Conservation (phyloP, 2,329 filamentous ascomycete species). For the Penicillium sp. region DNA sequence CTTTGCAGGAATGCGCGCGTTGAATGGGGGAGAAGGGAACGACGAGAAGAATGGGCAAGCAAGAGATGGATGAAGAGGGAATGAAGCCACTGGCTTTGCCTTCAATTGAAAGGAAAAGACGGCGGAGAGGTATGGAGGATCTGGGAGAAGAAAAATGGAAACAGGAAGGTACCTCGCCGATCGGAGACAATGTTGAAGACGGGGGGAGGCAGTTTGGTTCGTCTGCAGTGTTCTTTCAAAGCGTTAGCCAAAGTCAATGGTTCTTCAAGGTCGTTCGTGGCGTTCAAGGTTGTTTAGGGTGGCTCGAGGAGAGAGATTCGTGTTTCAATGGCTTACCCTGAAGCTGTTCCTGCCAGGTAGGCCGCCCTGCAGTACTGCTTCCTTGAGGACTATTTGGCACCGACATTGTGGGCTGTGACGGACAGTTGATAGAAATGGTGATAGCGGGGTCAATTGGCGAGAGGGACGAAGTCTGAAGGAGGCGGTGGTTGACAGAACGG, state of each 20-base stretch:
- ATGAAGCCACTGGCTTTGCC: neutral
- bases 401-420: constrained; percentile 26
- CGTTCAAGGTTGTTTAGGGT: neutral
- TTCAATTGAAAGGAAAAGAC: neutral
- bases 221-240: constrained; percentile 60
- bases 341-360: constrained; percentile 60
- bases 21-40: neutral
- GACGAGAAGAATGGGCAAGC: neutral
- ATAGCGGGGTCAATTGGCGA: constrained; percentile 14
- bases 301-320: neutral
- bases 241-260: constrained; percentile 12
- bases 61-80: neutral
- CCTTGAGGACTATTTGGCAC: constrained; percentile 27
- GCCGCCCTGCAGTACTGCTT: constrained; percentile 22
- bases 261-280: neutral
- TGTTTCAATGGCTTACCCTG: constrained; percentile 47
- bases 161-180: constrained; percentile 61
- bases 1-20: neutral
- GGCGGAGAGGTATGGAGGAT: constrained; percentile 12
- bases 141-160: constrained; percentile 17
- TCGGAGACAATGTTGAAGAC: constrained; percentile 73
- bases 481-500: constrained; percentile 1
- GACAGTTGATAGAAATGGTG: constrained; percentile 3
- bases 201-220: constrained; percentile 56
- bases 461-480: constrained; percentile 3